These are phyloP conservation scores for Boletus reticuloceps DNA, from an alignment of 768 basidiomycete genomes.

Conservation along the genomic window DNA sequence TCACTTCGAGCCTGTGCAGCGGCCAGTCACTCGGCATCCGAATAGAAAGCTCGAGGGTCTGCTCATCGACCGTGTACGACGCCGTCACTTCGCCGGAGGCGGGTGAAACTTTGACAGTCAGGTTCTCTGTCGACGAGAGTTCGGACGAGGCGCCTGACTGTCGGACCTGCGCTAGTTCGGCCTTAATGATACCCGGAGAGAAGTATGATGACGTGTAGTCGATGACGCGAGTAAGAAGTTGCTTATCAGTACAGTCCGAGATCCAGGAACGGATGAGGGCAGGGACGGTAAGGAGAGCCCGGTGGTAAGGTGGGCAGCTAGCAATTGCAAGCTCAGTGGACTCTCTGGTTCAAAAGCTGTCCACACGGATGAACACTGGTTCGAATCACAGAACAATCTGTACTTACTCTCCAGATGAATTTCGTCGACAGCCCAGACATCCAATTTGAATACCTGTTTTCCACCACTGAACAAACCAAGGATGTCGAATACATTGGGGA, in stretches of 20 bases:
- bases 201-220: conserved; percentile 81
- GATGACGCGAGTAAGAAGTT: conserved; percentile 72
- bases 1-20: conserved; percentile 82
- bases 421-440: conserved; percentile 82
- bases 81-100: conserved; percentile 80
- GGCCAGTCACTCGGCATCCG: conserved; percentile 91
- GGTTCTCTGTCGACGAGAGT: conserved; percentile 64
- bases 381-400: not conserved
- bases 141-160: conserved; percentile 51
- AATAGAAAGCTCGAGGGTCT: conserved; percentile 84
- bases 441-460: conserved; percentile 72
- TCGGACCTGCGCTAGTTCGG: conserved; percentile 77
- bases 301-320: conserved; percentile 91
- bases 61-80: conserved; percentile 88
- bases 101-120: conserved; percentile 73
- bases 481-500: conserved; percentile 68
- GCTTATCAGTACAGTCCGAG: conserved; percentile 83
- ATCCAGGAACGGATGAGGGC: conserved; percentile 86
- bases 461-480: conserved; percentile 67
- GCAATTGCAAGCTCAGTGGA: conserved; percentile 52
- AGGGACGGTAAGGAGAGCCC: conserved; percentile 78
- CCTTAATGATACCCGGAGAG: conserved; percentile 82
- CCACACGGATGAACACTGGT: not conserved
- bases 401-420: conserved; percentile 71
- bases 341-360: conserved; percentile 59